Evolutionary conservation across 2,329 filamentous ascomycete species (phyloP), one percentile per base, ranked within the genome.

Genomic region (Sclerotiophoma versabilis): DNA sequence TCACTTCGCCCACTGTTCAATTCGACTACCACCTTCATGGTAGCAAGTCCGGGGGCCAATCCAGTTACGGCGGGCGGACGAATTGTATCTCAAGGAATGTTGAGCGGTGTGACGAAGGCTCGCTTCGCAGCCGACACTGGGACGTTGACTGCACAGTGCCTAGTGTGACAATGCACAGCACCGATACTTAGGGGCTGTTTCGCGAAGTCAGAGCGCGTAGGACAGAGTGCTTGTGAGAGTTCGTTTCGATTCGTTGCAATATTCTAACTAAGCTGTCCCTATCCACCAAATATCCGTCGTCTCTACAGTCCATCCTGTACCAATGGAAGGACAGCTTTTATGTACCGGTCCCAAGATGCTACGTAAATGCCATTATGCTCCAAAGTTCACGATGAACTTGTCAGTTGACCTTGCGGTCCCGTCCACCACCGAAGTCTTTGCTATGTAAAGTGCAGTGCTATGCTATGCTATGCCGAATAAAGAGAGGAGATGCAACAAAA

Each of bases 251-350:
- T n/a, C n/a, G n/a, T n/a, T n/a, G n/a, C n/a, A n/a, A n/a, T n/a
- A n/a, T n/a, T n/a, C n/a, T n/a, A n/a, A n/a, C n/a, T n/a, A n/a
- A n/a, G 29, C 8, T 17, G 5, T 34, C 12, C 29, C 4, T 15
- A n/a, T 27, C 30, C 22, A 19, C 22, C 30, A 12, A 30, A 26
- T 45, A n/a, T 26, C 27, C 23, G 23, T 22, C 25, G 14, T 47
- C 33, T 32, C 15, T 19, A 20, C 14, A 14, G 11, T 36, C 4
- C 38, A 49, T 6, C 49, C 44, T 49, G 38, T 44, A 33, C 47
- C 34, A 27, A 27, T 32, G 42, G 46, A 56, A 43, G 42, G 42
- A 56, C 45, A 32, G 53, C 53, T 56, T 56, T 56, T 56, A 42
- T 50, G 42, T 45, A 56, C 26, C 20, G 9, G 5, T 34, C 30